Evolutionary conservation across 768 basidiomycete species (phyloP).

Genomic region (Agaricus bisporus): DNA sequence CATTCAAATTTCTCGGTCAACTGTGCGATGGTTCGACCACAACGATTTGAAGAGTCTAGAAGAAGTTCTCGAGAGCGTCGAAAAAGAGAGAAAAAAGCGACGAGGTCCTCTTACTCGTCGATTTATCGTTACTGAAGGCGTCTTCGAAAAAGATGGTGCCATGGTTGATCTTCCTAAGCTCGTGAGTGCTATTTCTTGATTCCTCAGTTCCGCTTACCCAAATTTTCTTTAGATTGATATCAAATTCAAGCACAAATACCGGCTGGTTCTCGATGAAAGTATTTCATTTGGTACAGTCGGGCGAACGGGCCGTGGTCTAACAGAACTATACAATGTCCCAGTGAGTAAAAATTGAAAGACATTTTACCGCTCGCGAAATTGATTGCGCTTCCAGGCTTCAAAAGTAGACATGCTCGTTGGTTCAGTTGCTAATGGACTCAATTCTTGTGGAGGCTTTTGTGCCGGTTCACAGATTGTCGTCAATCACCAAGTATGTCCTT

Average conservation of each 20-base stretch:
- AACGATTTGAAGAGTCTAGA: conserved; percentile 91
- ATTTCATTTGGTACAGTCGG: conserved; percentile 93
- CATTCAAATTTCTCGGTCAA: conserved; percentile 87
- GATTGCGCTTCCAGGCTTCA: conserved; percentile 43
- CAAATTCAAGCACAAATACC: conserved; percentile 93
- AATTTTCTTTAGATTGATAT: conserved; percentile 66
- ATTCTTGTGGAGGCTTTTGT: conserved; percentile 90
- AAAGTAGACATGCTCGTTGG: conserved; percentile 96
- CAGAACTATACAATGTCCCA: conserved; percentile 90
- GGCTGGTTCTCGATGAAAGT: conserved; percentile 89
- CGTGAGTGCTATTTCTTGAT: conserved; percentile 39
- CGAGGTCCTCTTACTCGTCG: conserved; percentile 76
- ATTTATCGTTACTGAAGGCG: conserved; percentile 96
- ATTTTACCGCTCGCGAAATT: not conserved
- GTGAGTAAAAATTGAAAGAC: conserved; percentile 35
- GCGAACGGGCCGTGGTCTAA: conserved; percentile 88
- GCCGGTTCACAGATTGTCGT: conserved; percentile 80
- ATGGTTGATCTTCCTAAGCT: conserved; percentile 91
- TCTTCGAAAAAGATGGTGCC: conserved; percentile 91
- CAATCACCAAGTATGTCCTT: conserved; percentile 69
- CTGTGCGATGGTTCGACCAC: conserved; percentile 94
- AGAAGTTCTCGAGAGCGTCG: conserved; percentile 74
- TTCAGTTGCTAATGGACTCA: conserved; percentile 78
- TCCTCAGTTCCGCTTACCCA: not conserved
- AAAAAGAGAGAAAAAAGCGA: conserved; percentile 86